Conservation (phyloP, 2,329 filamentous ascomycete genomes). For the Curvularia verruculosa region DNA sequence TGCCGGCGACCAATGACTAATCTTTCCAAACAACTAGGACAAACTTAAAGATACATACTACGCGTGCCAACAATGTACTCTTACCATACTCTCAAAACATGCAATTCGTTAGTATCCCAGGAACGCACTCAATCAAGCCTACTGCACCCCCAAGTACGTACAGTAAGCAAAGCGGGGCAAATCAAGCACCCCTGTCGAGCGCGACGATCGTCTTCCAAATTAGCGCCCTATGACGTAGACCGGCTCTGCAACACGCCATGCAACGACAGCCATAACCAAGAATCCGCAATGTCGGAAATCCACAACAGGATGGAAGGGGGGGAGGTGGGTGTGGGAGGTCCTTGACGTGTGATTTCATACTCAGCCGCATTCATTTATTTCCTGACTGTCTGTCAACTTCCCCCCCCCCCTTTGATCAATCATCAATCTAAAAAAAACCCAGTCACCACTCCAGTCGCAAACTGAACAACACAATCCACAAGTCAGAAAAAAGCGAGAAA, state of each 20-base stretch:
- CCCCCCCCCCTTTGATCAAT: neutral
- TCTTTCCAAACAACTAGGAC: neutral
- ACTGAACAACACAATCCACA: neutral
- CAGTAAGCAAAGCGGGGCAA: conserved; percentile 3
- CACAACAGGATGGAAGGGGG: neutral
- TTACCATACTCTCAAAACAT: neutral
- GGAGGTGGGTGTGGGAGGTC: neutral
- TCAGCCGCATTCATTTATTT: neutral
- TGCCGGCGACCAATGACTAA: neutral
- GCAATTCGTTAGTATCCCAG: neutral
- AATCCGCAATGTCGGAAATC: neutral
- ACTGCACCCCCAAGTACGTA: neutral
- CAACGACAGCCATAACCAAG: neutral
- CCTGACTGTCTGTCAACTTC: neutral
- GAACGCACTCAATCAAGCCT: neutral
- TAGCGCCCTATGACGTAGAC: neutral
- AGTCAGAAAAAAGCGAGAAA: neutral
- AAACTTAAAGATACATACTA: neutral
- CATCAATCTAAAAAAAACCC: neutral
- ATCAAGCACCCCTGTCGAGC: neutral
- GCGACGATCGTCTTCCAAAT: neutral
- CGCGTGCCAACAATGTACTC: neutral
- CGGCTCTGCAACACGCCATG: neutral
- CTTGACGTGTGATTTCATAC: neutral
- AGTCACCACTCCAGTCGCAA: neutral